Conservation (phyloP, 2,329 filamentous ascomycete genomes). For the Fusarium succisae region DNA sequence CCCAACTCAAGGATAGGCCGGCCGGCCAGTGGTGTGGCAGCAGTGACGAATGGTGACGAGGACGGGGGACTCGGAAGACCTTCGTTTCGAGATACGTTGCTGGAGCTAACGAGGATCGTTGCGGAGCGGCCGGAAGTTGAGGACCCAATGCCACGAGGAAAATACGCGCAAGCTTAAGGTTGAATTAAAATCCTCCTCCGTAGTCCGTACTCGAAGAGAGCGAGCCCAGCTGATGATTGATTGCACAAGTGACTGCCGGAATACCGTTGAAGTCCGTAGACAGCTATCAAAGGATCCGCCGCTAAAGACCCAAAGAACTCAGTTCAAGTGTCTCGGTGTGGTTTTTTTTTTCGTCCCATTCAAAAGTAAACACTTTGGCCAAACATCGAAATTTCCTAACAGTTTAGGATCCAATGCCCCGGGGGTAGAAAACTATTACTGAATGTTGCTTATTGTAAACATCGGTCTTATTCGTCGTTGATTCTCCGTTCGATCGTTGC, state of each 20-base stretch:
- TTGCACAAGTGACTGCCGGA: neutral
- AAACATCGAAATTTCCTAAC: constrained; percentile 18
- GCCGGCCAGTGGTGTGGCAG: constrained; percentile 33
- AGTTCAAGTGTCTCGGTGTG: constrained; percentile 2
- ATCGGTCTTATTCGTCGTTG: constrained; percentile 11
- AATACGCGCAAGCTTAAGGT: constrained; percentile 16
- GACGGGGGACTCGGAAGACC: constrained; percentile 10
- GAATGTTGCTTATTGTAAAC: neutral
- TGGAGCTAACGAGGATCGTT: constrained; percentile 38
- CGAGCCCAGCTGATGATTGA: constrained; percentile 12
- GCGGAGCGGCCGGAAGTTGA: constrained; percentile 32
- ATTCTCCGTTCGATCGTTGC: constrained; percentile 11
- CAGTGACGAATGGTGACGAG: constrained; percentile 38
- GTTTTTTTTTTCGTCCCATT: neutral
- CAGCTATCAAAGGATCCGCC: neutral
- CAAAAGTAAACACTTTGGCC: constrained; percentile 15
- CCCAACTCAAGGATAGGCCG: constrained; percentile 19
- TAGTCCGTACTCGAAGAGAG: neutral
- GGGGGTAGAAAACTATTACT: constrained; percentile 20
- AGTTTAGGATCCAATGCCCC: neutral
- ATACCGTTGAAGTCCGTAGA: constrained; percentile 3
- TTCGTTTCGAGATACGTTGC: constrained; percentile 27
- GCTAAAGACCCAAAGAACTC: constrained; percentile 8
- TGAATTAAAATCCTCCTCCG: constrained; percentile 22
- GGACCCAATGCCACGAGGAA: constrained; percentile 29